Percentiles rank a stretch among this genome's conserved stretches.
Conservation (phyloP, 2,329 filamentous ascomycete genomes). For the Sphaerulina vaccinii region DNA sequence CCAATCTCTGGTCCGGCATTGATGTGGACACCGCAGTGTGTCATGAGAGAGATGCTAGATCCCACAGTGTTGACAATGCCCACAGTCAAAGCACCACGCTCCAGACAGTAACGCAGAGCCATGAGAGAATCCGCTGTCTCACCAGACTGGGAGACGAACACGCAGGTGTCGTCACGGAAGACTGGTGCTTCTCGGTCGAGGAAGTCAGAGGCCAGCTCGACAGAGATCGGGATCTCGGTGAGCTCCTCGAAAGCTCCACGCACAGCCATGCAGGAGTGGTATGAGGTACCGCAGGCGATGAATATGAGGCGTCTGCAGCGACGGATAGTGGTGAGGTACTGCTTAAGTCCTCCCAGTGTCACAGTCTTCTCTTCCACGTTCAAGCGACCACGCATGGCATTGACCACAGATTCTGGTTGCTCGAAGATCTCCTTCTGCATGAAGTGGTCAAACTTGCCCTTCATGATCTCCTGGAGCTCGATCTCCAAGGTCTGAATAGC, state of each 20-base stretch:
- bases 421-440: constrained; percentile 99
- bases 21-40: constrained; percentile 99
- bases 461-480: constrained; percentile 99
- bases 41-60: constrained; percentile 96
- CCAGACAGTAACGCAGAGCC: constrained; percentile 95
- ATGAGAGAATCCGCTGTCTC: constrained; percentile 97
- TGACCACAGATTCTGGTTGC: constrained; percentile 98
- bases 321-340: constrained; percentile 95
- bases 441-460: constrained; percentile 99
- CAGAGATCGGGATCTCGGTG: constrained; percentile 94
- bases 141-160: constrained; percentile 98
- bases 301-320: constrained; percentile 97
- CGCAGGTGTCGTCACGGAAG: constrained; percentile 98
- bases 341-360: constrained; percentile 90
- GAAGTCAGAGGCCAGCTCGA: constrained; percentile 97
- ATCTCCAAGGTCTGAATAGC: constrained; percentile 98
- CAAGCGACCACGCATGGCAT: constrained; percentile 98
- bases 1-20: constrained; percentile 98
- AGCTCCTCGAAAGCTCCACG: constrained; percentile 97
- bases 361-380: constrained; percentile 92
- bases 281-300: constrained; percentile 97
- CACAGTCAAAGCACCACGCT: constrained; percentile 94
- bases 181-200: constrained; percentile 93
- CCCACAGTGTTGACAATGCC: constrained; percentile 98
- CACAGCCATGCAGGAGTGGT: constrained; percentile 99